Base-by-base conservation (phyloP, 2,329 filamentous ascomycete species). In the Calonectria pseudoturangicola region DNA sequence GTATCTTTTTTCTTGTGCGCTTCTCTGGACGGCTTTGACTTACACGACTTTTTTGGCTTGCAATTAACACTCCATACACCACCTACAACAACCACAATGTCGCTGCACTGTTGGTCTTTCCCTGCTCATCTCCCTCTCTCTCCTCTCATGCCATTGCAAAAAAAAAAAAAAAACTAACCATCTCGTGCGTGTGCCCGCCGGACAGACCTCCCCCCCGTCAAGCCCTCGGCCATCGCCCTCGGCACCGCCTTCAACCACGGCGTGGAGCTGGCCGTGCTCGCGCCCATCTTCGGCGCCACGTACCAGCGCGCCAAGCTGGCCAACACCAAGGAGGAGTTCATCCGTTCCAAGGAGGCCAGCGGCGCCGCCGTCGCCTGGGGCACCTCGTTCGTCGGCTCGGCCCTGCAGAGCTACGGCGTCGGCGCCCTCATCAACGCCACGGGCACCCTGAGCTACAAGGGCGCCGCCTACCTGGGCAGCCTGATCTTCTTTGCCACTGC, bases 161-260 rank as follows among this genome's bases (percentile, higher is more conserved):
- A 33, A 36, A 54, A 33, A 36, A 54, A 21, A 21, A 21, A 21
- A 21, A 43, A 15, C 62, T 67, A 56, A 72, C 56, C 5, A 9
- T 48, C 25, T n/a, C 45, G 21, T 21, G 60, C 36, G 65, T n/a
- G 9, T n/a, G 9, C 13, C 41, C 43, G 28, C 28, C 33, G 21
- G 41, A 9, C 72, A 91, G 89, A 91, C 82, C 88, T 92, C 41
- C 90, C 90, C 76, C 84, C 96, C 79, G 97, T 99, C 83, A 98
- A 98, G 93, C 97, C 97, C 80, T 98, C 96, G 83, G 96, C 97
- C 82, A 98, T 99, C 83, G 97, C 96, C 83, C 92, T 98, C 82
- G 97, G 97, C 87, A 97, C 96, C 75, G 88, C 95, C 86, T 99
- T 98, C 92, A 98, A 94, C 90, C 96, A 99, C 88, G 93, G 93